A percentile compares a stretch with the other conserved stretches of the same genome.
Conservation (phyloP, 202 grass and related monocot genomes). For the Setaria viridis region DNA sequence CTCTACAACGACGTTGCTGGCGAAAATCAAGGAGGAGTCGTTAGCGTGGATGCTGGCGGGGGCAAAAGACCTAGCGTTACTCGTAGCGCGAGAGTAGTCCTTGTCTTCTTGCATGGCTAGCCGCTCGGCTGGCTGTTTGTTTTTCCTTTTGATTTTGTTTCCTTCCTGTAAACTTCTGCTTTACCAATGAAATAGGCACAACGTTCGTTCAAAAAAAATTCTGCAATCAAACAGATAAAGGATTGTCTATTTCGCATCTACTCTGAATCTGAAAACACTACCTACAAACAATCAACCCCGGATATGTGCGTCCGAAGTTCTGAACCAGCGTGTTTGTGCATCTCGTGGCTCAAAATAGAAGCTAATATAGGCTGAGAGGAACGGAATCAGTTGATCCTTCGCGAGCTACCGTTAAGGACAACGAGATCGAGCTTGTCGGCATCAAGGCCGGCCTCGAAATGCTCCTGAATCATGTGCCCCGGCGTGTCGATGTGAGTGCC, state of each 20-base stretch:
- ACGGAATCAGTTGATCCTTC: not conserved
- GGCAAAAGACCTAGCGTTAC: too few relatives aligned
- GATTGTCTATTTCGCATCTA: not conserved
- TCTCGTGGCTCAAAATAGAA: not conserved
- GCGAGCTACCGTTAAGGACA: conserved; percentile 41
- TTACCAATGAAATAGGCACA: too few relatives aligned
- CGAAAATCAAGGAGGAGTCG: too few relatives aligned
- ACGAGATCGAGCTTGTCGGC: conserved; percentile 73
- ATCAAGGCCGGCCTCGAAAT: conserved; percentile 72
- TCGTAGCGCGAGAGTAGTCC: too few relatives aligned
- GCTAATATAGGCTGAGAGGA: not conserved
- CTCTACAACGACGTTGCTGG: too few relatives aligned
- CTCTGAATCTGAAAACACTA: conserved; percentile 16
- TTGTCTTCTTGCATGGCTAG: too few relatives aligned
- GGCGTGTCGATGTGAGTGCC: conserved; percentile 84
- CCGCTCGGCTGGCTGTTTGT: too few relatives aligned
- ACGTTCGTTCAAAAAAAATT: too few relatives aligned
- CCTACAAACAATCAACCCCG: not conserved
- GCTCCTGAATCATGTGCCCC: conserved; percentile 67
- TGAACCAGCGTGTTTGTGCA: not conserved
- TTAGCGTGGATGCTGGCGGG: too few relatives aligned
- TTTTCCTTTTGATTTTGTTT: too few relatives aligned
- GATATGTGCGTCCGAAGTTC: not conserved
- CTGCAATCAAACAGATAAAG: not conserved
- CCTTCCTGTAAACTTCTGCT: too few relatives aligned